Base-by-base conservation (phyloP, 2,329 filamentous ascomycete species). In the Ascochyta lentis region DNA sequence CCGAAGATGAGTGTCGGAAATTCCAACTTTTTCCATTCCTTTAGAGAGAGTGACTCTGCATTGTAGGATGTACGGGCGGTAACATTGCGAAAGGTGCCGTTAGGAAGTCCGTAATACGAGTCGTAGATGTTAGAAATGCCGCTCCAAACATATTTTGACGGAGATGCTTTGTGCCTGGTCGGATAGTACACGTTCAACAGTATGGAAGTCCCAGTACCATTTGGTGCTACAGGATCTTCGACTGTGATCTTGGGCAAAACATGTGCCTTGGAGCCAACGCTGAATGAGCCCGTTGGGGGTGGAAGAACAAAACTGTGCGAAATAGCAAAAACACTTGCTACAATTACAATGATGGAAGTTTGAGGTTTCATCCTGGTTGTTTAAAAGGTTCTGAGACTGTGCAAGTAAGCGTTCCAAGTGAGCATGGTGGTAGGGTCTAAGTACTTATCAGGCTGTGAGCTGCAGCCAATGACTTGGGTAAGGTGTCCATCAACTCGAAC, bases 151-250 rank as follows among this genome's bases (percentile, higher is more conserved):
- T 43, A 43, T 23, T 37, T 49, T n/a, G 39, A 42, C 10, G 59
- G 61, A n/a, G 49, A 38, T 4, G 39, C 47, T 22, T 42, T 41
- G 33, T 27, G 39, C 16, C 29, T 13, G 22, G 60, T 64, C 8
- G 58, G 59, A 33, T 64, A 62, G 37, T 60, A 65, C 4, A 64
- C n/a, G 19, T 60, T 58, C 29, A 64, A 8, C 6, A 65, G 22
- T 9, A 64, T 37, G 3, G 46, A 63, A 5, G 47, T 64, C 8
- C 49, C 49, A 22, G 42, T 56, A 15, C 37, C 39, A 12, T 56
- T 59, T 0, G 60, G 60, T 16, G 58, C 56, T 6, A 62, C 42
- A 6, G 59, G 51, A 37, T 65, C 63, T 12, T 62, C 48, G 9
- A 43, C 3, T 16, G 60, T 64, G 6, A 47, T 54, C 29, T 65